Conservation (phyloP, 2,329 filamentous ascomycete genomes). For the Trichoderma sp. region DNA sequence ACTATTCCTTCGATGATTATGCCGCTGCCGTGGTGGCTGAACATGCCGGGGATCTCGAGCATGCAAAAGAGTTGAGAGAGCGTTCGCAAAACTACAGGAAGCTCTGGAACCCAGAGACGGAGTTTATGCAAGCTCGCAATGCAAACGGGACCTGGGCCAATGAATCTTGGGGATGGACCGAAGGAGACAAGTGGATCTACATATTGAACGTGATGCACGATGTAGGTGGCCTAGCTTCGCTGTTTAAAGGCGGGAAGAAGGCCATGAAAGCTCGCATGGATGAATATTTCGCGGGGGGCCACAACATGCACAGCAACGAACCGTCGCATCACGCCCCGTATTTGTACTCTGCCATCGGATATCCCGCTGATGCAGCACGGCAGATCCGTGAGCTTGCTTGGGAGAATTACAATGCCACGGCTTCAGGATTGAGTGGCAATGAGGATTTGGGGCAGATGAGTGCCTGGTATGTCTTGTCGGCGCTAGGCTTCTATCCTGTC, state of each 20-base stretch:
- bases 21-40: slow-evolving; percentile 45
- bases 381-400: slow-evolving; percentile 31
- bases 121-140: slow-evolving; percentile 51
- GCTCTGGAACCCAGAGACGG: slow-evolving; percentile 45
- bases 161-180: slow-evolving; percentile 48
- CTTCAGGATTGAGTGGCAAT: slow-evolving; percentile 48
- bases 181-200: slow-evolving; percentile 53
- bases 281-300: slow-evolving; percentile 45
- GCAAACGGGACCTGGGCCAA: slow-evolving; percentile 48
- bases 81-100: slow-evolving; percentile 44
- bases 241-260: slow-evolving; percentile 40
- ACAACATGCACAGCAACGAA: slow-evolving; percentile 51
- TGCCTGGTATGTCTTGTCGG: slow-evolving; percentile 50
- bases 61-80: slow-evolving; percentile 35
- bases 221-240: slow-evolving; percentile 40
- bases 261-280: slow-evolving; percentile 46
- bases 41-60: slow-evolving; percentile 37
- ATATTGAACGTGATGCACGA: slow-evolving; percentile 52
- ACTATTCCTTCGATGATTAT: slow-evolving; percentile 50
- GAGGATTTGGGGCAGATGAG: slow-evolving; percentile 54
- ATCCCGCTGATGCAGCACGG: slow-evolving; percentile 41
- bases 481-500: slow-evolving; percentile 49
- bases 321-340: slow-evolving; percentile 51
- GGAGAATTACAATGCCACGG: slow-evolving; percentile 47
- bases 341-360: slow-evolving; percentile 46